Evolutionary conservation across 257 asterid species (phyloP).

Genomic region (Plectranthus barbatus): DNA sequence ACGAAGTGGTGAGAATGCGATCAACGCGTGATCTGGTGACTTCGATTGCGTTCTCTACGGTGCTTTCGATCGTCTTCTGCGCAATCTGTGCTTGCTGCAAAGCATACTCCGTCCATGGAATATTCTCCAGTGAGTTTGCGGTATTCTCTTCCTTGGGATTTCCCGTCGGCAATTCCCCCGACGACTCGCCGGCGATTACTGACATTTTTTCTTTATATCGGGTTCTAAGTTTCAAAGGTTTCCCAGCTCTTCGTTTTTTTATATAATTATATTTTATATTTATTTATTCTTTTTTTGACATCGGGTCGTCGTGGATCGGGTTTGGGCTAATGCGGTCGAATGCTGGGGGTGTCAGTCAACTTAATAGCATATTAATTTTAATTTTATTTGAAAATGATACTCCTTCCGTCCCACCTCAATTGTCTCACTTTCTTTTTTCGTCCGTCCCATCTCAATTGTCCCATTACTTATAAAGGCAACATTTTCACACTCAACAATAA

Average conservation of each 20-base stretch:
- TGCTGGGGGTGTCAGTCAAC: no score
- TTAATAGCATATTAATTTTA: no score
- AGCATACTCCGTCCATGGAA: conserved; percentile 63
- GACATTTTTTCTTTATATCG: conserved; percentile 27
- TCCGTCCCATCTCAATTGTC: no score
- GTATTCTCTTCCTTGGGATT: conserved; percentile 1
- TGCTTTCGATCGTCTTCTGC: conserved; percentile 37
- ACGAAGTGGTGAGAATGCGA: conserved; percentile 66
- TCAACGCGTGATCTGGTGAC: conserved; percentile 62
- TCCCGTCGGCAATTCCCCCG: conserved; percentile 25
- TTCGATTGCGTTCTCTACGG: conserved; percentile 52
- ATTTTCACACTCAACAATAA: no score
- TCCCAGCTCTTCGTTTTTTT: neutral
- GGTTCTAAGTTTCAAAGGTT: neutral
- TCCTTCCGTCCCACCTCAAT: no score
- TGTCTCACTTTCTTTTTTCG: no score
- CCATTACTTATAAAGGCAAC: no score
- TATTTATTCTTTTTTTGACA: neutral
- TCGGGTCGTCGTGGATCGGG: neutral
- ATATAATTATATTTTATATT: neutral
- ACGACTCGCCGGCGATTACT: conserved; percentile 36
- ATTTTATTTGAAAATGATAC: no score
- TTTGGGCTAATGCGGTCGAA: neutral
- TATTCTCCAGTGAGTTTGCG: conserved; percentile 13
- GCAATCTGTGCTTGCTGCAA: conserved; percentile 66